Evolutionary conservation across 1,284 basidiomycete genomes (phyloP), one percentile per base, ranked within the genome.

Genomic region (Heterobasidion parviporum): DNA sequence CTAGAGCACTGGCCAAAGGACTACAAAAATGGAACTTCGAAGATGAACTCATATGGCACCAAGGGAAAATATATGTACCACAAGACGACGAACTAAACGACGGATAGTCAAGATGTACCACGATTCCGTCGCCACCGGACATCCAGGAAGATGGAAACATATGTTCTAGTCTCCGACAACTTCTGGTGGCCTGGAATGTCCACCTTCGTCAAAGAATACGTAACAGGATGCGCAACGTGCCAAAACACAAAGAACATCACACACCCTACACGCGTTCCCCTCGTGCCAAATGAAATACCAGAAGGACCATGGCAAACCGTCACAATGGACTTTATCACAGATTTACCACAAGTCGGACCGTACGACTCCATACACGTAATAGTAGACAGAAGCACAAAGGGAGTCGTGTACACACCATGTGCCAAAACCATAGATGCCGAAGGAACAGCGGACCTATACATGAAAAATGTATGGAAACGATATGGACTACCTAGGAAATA

Each of bases 171-270:
- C 1, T 41, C 57, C 1, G 36, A 62, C 1, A 62, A 69, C 55
- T 73, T 66, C 58, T 69, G 62, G 63, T 74, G 71, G 70, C 68
- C 69, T 8, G 50, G 57, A 20, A 64, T 72, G 52, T 53, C 56
- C 8, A 41, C 54, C 1, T 64, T 61, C 52, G 59, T 68, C 18
- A 56, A 56, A 0, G 41, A 60, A 0, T 73, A 73, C 51, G 56
- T 68, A 3, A 45, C 52, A 1, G 55, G 54, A 8, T 73, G 71
- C 56, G 57, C 63, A 20, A 54, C 50, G 1, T 72, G 71, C 55
- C 59, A 61, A n/a, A 32, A 60, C 6, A 65, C 60, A 10, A 41
- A 41, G 3, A 41, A 18, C 18, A 41, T 15, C 1, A 41, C 38
- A 9, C 15, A 9, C 8, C 38, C 38, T 1, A 15, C 8, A 1